Conservation (phyloP, 768 basidiomycete species). For the Auriculariales sp. region DNA sequence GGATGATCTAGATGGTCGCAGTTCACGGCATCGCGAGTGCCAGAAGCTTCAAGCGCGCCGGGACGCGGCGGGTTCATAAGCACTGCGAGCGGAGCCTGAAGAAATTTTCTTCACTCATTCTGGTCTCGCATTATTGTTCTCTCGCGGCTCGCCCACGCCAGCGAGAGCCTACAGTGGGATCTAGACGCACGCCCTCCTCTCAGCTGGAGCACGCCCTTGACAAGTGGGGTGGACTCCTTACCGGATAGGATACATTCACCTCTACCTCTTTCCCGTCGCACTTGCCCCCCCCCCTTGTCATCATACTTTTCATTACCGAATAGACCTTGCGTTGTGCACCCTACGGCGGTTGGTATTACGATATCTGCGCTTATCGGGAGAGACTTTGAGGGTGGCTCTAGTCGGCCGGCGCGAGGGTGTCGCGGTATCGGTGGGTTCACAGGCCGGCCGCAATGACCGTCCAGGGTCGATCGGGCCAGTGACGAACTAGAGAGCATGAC, state of each 20-base stretch:
- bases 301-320: background rate
- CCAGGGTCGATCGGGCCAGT: too few relatives aligned
- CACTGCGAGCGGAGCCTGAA: background rate
- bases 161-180: constrained; percentile 1
- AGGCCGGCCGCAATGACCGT: too few relatives aligned
- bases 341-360: background rate
- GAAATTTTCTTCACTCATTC: background rate
- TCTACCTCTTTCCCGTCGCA: too few relatives aligned
- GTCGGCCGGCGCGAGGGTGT: background rate
- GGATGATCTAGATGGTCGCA: too few relatives aligned
- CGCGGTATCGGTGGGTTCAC: too few relatives aligned
- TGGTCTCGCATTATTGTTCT: constrained; percentile 1
- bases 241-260: background rate
- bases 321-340: background rate
- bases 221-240: background rate
- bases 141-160: background rate
- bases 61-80: background rate
- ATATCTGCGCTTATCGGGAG: background rate
- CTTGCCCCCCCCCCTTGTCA: too few relatives aligned
- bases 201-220: constrained; percentile 1
- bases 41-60: too few relatives aligned
- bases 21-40: too few relatives aligned
- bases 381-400: background rate
- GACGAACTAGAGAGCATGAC: too few relatives aligned
- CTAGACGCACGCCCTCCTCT: background rate